Evolutionary conservation across 345 rosid genomes (phyloP), one percentile per base, ranked within the genome.

Genomic region (Firmiana major): DNA sequence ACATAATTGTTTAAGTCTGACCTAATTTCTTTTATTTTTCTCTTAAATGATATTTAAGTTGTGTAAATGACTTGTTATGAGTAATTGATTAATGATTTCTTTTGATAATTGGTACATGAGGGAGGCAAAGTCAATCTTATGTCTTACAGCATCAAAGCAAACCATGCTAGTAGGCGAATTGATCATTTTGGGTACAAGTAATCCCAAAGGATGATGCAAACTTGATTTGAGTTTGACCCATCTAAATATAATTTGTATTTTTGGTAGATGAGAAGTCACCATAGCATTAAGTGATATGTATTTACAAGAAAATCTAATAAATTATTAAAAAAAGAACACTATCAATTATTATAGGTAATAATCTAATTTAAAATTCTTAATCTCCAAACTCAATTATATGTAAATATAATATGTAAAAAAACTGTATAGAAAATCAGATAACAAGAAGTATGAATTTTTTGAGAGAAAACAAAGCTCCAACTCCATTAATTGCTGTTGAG

Each of bases 211-310:
- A 17, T 43, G 4, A 15, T 48, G 12, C 21, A 17, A 0, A 46
- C 46, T 63, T 63, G 6, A 9, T 36, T 36, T 36, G 68, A 63
- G 0, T n/a, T 65, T n/a, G 48, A 21, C 15, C 73, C 53, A 16
- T 15, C 7, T 59, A 16, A 48, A 22, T 16, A 31, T 49, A 8
- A 51, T 17, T 51, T 49, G 26, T 49, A 49, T 51, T 49, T 13
- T 16, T 1, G 74, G 74, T 19, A 31, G 74, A 71, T 71, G 74
- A 71, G 45, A 51, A 31, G 74, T 51, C 74, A 17, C 17, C 8
- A 48, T 49, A 68, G 36, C 17, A 71, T 17, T 31, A 31, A 21
- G 9, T 21, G 28, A 0, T 1, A 0, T 1, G 26, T 7, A 48
- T 24, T 8, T 24, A 68, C 40, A 68, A 24, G 26, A 68, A 31